Conservation (phyloP, 345 rosid genomes). For the Bretschneidera sinensis region DNA sequence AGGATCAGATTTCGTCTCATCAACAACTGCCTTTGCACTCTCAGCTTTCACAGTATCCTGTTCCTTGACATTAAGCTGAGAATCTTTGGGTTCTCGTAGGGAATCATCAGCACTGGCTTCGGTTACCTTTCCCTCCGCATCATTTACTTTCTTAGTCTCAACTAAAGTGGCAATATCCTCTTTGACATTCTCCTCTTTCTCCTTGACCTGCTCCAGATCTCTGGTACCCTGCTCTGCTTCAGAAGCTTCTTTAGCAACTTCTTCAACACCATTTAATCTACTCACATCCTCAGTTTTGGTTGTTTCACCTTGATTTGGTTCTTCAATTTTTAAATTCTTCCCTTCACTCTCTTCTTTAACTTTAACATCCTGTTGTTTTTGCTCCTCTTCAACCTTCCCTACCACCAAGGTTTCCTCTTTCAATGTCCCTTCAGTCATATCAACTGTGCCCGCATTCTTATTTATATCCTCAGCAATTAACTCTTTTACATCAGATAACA, state of each 20-base stretch:
- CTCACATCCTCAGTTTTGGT: not conserved
- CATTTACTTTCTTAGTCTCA: constrained; percentile 18
- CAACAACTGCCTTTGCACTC: constrained; percentile 23
- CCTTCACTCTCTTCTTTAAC: constrained; percentile 1
- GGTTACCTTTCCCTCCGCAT: constrained; percentile 14
- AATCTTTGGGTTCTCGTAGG: constrained; percentile 23
- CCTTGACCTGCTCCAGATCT: constrained; percentile 11
- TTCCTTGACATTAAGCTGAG: no score
- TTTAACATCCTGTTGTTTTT: no score
- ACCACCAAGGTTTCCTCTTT: no score
- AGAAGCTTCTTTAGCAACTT: not conserved
- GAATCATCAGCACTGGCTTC: constrained; percentile 14
- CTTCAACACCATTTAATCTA: no score
- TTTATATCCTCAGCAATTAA: no score
- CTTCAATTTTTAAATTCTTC: constrained; percentile 11
- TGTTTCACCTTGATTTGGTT: not conserved
- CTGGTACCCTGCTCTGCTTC: constrained; percentile 12
- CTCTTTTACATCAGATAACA: no score
- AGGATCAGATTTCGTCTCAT: no score
- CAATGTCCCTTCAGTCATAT: no score
- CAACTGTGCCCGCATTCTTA: no score
- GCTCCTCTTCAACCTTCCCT: no score
- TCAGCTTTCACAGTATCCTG: constrained; percentile 17
- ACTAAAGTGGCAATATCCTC: no score
- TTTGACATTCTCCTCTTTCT: constrained; percentile 1